Percentiles rank a stretch among this genome's conserved stretches.
Conservation (phyloP, 78 protist genomes). For the Tieghemostelium lacteum region DNA sequence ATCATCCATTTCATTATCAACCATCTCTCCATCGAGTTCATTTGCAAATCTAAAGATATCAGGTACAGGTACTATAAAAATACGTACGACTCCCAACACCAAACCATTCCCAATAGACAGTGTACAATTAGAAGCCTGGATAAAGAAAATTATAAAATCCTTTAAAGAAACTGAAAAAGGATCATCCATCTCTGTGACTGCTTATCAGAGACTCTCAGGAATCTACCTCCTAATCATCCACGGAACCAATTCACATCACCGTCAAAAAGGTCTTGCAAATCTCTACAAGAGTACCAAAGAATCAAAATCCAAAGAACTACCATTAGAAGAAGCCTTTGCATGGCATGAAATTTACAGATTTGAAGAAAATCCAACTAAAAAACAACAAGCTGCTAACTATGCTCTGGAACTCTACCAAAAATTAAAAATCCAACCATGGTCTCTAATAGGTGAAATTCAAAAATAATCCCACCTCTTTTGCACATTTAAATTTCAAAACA, state of each 20-base stretch:
- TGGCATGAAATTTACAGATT: conserved; percentile 48
- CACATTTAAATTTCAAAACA: no score
- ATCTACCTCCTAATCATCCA: conserved; percentile 2
- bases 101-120: no score
- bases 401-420: conserved; percentile 5
- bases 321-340: conserved; percentile 36
- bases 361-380: conserved; percentile 24
- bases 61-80: no score
- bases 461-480: no score
- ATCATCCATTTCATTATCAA: no score
- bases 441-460: neutral
- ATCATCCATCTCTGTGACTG: neutral
- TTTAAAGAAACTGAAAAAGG: conserved; percentile 19
- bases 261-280: conserved; percentile 6
- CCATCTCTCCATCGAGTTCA: no score
- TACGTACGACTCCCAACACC: no score
- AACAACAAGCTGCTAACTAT: conserved; percentile 4
- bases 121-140: conserved; percentile 17
- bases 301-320: conserved; percentile 1
- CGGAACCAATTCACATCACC: neutral
- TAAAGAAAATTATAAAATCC: conserved; percentile 6
- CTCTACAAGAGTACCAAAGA: conserved; percentile 40
- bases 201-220: conserved; percentile 17
- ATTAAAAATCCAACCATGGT: conserved; percentile 12
- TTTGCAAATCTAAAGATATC: no score